phyloP scores from a whole-genome alignment of 2,329 filamentous ascomycete species.

The Ascochyta rabiei region DNA sequence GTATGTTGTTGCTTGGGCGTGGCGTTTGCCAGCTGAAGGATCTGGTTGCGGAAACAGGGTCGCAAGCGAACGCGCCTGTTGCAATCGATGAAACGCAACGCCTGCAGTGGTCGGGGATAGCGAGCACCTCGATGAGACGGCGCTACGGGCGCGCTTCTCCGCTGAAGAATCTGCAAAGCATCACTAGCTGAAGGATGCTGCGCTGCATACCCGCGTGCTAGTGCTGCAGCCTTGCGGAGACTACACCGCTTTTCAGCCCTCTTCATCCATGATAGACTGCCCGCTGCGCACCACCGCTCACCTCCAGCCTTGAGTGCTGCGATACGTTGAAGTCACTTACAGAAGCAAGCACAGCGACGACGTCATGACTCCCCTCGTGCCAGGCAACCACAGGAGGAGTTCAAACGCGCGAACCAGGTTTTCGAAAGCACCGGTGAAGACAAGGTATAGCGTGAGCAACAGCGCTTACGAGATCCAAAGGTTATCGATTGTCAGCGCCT shows the following conservation, averaged over 20 bases:
- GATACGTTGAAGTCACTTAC: too few species aligned
- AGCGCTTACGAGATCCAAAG: too few species aligned
- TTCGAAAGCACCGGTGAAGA: too few species aligned
- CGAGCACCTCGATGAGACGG: conserved; percentile 3
- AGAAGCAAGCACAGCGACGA: too few species aligned
- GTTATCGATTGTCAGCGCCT: too few species aligned
- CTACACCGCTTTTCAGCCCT: conserved; percentile 2
- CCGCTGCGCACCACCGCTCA: too few species aligned
- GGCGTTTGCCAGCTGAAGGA: neutral
- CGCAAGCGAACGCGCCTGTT: neutral
- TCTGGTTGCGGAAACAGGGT: neutral
- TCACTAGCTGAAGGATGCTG: conserved; percentile 12
- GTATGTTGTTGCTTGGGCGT: neutral
- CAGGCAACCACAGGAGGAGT: too few species aligned
- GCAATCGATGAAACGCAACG: neutral
- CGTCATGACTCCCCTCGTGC: too few species aligned
- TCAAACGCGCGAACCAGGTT: too few species aligned
- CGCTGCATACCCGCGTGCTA: conserved; percentile 13
- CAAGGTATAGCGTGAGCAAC: too few species aligned
- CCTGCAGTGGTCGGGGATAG: conserved; percentile 8
- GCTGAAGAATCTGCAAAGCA: conserved; percentile 15
- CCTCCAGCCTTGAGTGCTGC: neutral
- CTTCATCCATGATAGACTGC: neutral
- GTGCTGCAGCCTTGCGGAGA: conserved; percentile 16
- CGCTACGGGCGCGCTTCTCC: conserved; percentile 16